Conservation (phyloP, 371 early-diverging fungal species). For the Apophysomyces sp. region DNA sequence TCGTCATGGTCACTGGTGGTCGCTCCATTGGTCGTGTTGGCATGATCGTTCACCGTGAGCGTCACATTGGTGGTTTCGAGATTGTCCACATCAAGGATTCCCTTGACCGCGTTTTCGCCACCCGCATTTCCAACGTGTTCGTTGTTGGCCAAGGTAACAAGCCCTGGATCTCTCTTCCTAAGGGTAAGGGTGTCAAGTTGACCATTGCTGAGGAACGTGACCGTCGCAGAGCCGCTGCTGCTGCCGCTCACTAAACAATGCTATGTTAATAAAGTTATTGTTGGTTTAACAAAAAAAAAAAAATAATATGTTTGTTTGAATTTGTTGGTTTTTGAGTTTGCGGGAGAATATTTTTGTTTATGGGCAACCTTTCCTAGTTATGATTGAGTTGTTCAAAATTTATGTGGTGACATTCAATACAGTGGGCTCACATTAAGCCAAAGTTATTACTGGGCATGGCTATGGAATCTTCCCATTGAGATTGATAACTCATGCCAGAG, state of each 20-base stretch:
- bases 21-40: constrained; percentile 99
- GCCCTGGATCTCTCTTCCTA: constrained; percentile 93
- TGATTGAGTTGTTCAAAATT: no score
- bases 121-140: constrained; percentile 91
- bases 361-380: no score
- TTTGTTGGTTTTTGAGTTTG: no score
- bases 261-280: no score
- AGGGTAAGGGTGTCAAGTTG: constrained; percentile 97
- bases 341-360: no score
- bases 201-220: constrained; percentile 98
- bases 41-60: constrained; percentile 96
- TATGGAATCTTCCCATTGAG: no score
- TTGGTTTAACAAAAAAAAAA: no score
- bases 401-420: no score
- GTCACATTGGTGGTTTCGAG: constrained; percentile 97
- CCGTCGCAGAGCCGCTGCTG: constrained; percentile 68
- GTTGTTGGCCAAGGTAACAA: constrained; percentile 81
- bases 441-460: no score
- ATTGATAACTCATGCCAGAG: no score
- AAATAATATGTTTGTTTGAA: no score
- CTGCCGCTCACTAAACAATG: constrained; percentile 31
- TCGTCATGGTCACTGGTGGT: constrained; percentile 98
- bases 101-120: constrained; percentile 86
- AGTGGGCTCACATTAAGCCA: no score
- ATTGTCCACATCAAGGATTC: constrained; percentile 94